Percentiles rank a stretch among this genome's conserved stretches.
Evolutionary conservation across 2,329 filamentous ascomycete genomes (phyloP).

Genomic region (Fusarium globosum): DNA sequence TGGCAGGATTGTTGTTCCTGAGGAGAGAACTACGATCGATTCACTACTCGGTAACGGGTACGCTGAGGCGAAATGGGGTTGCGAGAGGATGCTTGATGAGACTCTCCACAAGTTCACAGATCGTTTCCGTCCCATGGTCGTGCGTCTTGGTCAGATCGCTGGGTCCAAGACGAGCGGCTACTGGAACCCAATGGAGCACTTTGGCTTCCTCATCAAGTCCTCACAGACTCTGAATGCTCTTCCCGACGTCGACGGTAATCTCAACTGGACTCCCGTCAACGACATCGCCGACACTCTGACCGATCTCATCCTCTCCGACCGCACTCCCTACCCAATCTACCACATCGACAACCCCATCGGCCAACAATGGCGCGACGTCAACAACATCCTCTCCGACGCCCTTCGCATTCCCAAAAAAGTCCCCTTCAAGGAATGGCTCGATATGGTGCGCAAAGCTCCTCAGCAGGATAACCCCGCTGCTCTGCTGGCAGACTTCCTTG

Average conservation of each 20-base stretch:
- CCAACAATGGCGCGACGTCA: slow-evolving; percentile 32
- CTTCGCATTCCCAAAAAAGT: slow-evolving; percentile 14
- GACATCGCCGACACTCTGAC: slow-evolving; percentile 17
- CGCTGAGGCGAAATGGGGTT: slow-evolving; percentile 39
- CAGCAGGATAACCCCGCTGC: slow-evolving; percentile 29
- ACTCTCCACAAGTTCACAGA: slow-evolving; percentile 31
- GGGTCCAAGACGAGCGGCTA: slow-evolving; percentile 39
- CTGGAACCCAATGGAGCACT: slow-evolving; percentile 42
- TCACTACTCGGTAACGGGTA: slow-evolving; percentile 31
- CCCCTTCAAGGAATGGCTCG: slow-evolving; percentile 22
- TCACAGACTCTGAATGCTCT: slow-evolving; percentile 33
- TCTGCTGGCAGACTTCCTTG: slow-evolving; percentile 8
- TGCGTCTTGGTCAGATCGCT: slow-evolving; percentile 38
- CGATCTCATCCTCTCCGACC: slow-evolving; percentile 19
- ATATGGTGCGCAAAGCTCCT: slow-evolving; percentile 20
- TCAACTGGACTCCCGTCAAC: slow-evolving; percentile 33
- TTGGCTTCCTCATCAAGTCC: slow-evolving; percentile 39
- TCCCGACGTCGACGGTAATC: slow-evolving; percentile 22
- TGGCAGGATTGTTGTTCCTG: slow-evolving; percentile 26
- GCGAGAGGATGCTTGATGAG: slow-evolving; percentile 38
- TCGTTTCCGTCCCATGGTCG: slow-evolving; percentile 36
- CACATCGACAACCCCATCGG: slow-evolving; percentile 31
- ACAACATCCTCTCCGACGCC: slow-evolving; percentile 21
- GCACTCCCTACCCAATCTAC: slow-evolving; percentile 7
- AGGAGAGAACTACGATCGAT: slow-evolving; percentile 19